Conservation (phyloP, 148 eudicot species). For the Simmondsia chinensis region DNA sequence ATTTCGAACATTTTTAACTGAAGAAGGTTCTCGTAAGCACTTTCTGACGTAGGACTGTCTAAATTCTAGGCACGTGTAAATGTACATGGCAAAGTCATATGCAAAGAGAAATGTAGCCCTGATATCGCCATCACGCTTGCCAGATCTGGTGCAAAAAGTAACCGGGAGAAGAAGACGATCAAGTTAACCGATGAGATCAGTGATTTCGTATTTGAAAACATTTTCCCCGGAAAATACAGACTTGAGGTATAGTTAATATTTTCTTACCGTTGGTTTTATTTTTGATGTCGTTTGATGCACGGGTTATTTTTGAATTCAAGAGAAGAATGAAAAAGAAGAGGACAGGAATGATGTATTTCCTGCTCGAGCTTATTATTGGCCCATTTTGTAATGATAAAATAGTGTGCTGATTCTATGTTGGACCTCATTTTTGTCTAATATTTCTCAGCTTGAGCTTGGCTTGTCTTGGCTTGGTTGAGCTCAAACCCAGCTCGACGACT, state of each 20-base stretch:
- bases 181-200: conserved; percentile 49
- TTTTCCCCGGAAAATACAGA: conserved; percentile 88
- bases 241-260: conserved; percentile 50
- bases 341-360: too few species aligned
- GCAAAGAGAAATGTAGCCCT: conserved; percentile 78
- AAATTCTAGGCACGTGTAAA: conserved; percentile 65
- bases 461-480: too few species aligned
- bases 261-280: conserved; percentile 2
- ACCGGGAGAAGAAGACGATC: conserved; percentile 36
- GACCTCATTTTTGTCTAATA: too few species aligned
- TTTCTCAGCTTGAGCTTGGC: too few species aligned
- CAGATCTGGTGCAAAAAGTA: conserved; percentile 48
- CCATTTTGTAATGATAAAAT: too few species aligned
- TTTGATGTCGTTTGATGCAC: not conserved
- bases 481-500: too few species aligned
- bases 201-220: conserved; percentile 55
- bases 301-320: not conserved
- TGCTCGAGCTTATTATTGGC: too few species aligned
- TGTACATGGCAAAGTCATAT: conserved; percentile 58
- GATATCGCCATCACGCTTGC: conserved; percentile 50
- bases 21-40: too few species aligned
- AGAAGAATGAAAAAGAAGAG: conserved; percentile 1
- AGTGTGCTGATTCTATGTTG: too few species aligned
- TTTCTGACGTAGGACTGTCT: conserved; percentile 8
- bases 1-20: too few species aligned